Base-by-base conservation (phyloP, 2,329 filamentous ascomycete genomes). In the Lasiodiplodia gonubiensis region DNA sequence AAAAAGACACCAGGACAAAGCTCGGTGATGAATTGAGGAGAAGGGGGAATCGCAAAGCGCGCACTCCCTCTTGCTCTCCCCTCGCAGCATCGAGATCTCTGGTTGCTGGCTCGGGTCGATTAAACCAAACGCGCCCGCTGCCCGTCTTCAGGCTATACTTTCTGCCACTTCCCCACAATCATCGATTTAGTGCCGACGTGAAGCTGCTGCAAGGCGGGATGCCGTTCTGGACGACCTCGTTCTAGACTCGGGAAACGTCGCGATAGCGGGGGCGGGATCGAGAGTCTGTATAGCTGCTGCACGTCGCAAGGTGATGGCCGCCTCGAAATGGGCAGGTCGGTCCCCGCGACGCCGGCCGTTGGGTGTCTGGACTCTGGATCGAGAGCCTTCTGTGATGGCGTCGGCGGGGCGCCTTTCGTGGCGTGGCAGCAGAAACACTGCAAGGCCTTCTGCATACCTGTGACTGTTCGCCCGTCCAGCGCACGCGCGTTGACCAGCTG, bases 241-340 rank as follows among this genome's bases (percentile, higher is more conserved):
- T 59, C 55, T 59, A 59, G 55, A 59, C 55, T 59, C 46, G 21
- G 55, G 16, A 23, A 59, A 37, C 18, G 55, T 37, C 46, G 37
- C 55, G 55, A 37, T 37, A 46, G 55, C 53, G 53, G 53, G 37
- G n/a, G 10, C 35, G 37, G 55, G 35, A 30, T 30, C 30, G 18
- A 55, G 21, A 23, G 35, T 46, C 16, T 48, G 25, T 49, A 61
- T 18, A 48, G 23, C 42, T 27, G 30, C 35, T 16, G 54, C 35
- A 46, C 21, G 35, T 59, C n/a, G n/a, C n/a, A n/a, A n/a, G n/a
- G n/a, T n/a, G n/a, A n/a, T 33, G n/a, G 30, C 30, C 30, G 30
- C 30, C 30, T 33, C 30, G 7, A 33, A 33, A 60, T 25, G 14
- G 33, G 18, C 39, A 61, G 25, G 55, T 21, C 25, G 30, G 23